Evolutionary conservation across 2,329 filamentous ascomycete genomes (phyloP).

Genomic region (Aspergillus sp.): DNA sequence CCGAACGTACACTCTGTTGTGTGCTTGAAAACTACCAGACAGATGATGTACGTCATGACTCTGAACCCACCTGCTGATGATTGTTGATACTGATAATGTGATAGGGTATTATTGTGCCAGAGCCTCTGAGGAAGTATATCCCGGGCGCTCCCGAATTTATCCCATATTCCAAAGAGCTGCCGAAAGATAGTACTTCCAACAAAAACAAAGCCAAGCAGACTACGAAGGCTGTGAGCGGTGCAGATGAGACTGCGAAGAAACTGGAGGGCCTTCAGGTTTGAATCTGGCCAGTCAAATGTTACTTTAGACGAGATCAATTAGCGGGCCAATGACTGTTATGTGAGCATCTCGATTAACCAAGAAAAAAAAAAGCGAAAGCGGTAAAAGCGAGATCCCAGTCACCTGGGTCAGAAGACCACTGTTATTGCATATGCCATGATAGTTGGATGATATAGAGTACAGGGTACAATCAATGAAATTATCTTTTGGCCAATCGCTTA

Average conservation of each 20-base stretch:
- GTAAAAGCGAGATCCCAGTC: background rate
- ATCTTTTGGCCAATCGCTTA: too few relatives aligned
- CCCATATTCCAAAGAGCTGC: conserved; percentile 80
- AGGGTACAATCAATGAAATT: too few relatives aligned
- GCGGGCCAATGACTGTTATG: background rate
- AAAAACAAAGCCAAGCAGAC: conserved; percentile 52
- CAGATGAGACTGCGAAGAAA: conserved; percentile 42
- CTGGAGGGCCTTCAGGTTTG: conserved; percentile 46
- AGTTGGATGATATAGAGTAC: too few relatives aligned
- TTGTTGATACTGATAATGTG: conserved; percentile 22
- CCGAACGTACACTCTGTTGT: conserved; percentile 89
- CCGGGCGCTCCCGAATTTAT: conserved; percentile 88
- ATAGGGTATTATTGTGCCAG: conserved; percentile 75
- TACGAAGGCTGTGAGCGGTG: conserved; percentile 27
- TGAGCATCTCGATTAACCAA: background rate
- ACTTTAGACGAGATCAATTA: background rate
- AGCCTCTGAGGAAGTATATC: conserved; percentile 84
- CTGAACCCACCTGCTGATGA: background rate
- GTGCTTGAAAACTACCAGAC: conserved; percentile 97
- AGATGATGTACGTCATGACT: conserved; percentile 62
- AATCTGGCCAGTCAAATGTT: conserved; percentile 1
- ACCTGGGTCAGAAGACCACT: background rate
- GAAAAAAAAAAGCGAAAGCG: background rate
- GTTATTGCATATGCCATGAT: background rate
- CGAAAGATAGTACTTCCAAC: conserved; percentile 69